These are phyloP conservation scores for Pestalotiopsis sp. DNA, from an alignment of 2,329 filamentous ascomycete genomes.

Conservation along the genomic window DNA sequence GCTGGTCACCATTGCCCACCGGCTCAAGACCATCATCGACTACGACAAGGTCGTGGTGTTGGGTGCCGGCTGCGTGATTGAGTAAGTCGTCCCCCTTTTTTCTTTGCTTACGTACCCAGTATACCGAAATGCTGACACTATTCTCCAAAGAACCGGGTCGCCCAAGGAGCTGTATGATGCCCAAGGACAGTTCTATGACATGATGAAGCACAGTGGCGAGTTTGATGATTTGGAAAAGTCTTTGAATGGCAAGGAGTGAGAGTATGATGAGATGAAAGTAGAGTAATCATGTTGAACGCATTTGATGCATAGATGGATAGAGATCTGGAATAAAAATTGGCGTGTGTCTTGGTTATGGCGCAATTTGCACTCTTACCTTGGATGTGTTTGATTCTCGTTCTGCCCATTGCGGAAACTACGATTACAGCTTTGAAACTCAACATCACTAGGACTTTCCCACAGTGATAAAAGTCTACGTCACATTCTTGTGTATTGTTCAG, in stretches of 20 bases:
- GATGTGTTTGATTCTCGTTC: too few relatives aligned
- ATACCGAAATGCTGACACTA: constrained; percentile 15
- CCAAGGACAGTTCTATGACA: constrained; percentile 53
- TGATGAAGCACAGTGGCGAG: constrained; percentile 59
- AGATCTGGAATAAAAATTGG: not conserved
- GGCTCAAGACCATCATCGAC: constrained; percentile 61
- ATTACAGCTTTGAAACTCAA: too few relatives aligned
- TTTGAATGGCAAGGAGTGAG: constrained; percentile 15
- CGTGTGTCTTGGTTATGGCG: too few relatives aligned
- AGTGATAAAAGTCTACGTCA: too few relatives aligned
- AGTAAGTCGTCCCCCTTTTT: constrained; percentile 39
- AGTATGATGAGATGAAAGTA: not conserved
- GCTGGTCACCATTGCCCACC: constrained; percentile 61
- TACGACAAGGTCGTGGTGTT: constrained; percentile 63
- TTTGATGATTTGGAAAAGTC: constrained; percentile 46
- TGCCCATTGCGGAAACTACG: too few relatives aligned
- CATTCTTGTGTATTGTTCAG: too few relatives aligned
- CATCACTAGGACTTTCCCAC: too few relatives aligned
- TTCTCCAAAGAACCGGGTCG: constrained; percentile 41
- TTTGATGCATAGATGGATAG: not conserved
- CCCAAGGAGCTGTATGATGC: constrained; percentile 49
- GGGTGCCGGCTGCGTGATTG: constrained; percentile 54
- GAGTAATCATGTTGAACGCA: not conserved
- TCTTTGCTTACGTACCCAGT: not conserved
- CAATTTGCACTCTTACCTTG: too few relatives aligned